Evolutionary conservation across 2,329 filamentous ascomycete species (phyloP), one percentile per base, ranked within the genome.

Genomic region (Cladosporium phlei): DNA sequence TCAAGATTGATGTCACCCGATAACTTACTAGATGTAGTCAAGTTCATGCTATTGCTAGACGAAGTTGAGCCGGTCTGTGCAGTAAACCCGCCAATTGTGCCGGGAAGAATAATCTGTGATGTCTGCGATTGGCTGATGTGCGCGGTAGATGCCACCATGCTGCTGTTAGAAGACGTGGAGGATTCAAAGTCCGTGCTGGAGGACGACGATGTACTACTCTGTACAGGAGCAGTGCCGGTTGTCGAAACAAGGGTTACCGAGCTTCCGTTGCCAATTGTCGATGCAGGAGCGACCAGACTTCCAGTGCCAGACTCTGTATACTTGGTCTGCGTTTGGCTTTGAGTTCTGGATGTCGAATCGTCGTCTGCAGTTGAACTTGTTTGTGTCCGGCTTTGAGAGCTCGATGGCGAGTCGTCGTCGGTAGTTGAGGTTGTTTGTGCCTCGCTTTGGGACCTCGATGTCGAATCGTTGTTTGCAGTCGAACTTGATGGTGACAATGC

Each of bases 11-110:
- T 21, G 28, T 16, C 16, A 14, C n/a, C n/a, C n/a, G n/a, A n/a
- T n/a, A 4, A 35, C 52, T 40, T 53, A 60, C 58, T 52, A 32
- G 57, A 60, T 9, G 56, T 56, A 6, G 57, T 59, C 20, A 55
- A 24, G 45, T 57, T 59, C 5, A 38, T 37, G 12, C 42, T 28
- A 7, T 37, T 45, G 12, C 32, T 45, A 9, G 42, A 37, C 12
- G 42, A 45, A 12, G 32, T 16, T n/a, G 39, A 17, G 10, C 20
- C 29, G 12, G 39, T 43, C 33, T 30, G 34, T 12, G 17, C 33
- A 4, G 24, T 38, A 19, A 16, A 46, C 7, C 25, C 34, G 20
- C 32, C 38, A 25, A 27, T 12, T 22, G 33, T 21, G 24, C 22
- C 16, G 5, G 27, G 11, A 10, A 38, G n/a, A 12, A 12, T 11